Evolutionary conservation across 768 basidiomycete genomes (phyloP).

Genomic region (Boletus pseudo-olivaceus): DNA sequence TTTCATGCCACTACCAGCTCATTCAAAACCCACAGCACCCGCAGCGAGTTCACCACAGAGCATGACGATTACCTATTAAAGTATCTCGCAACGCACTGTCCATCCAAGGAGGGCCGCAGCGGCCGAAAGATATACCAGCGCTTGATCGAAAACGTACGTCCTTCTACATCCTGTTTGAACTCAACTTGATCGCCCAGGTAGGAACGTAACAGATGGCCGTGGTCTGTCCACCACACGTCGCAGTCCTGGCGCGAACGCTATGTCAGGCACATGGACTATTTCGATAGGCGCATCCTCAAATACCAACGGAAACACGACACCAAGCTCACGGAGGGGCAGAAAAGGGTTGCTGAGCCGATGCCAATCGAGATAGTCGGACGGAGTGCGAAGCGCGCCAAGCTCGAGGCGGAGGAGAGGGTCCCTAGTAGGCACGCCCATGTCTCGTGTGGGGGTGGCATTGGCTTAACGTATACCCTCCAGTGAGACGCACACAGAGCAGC

Average conservation of each 20-base stretch:
- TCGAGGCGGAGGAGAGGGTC: not conserved
- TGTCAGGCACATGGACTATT: slow-evolving; percentile 38
- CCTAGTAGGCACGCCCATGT: slow-evolving; percentile 4
- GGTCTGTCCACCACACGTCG: slow-evolving; percentile 51
- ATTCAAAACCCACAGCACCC: slow-evolving; percentile 10
- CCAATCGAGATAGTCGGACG: not conserved
- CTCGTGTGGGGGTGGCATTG: not conserved
- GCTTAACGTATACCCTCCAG: not conserved
- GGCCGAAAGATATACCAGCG: slow-evolving; percentile 45
- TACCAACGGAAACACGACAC: slow-evolving; percentile 35
- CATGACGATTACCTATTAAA: slow-evolving; percentile 44
- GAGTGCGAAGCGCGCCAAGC: slow-evolving; percentile 9
- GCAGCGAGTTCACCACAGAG: slow-evolving; percentile 31
- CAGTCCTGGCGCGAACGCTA: slow-evolving; percentile 68
- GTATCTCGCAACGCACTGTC: slow-evolving; percentile 50
- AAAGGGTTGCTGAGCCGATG: not conserved
- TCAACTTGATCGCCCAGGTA: slow-evolving; percentile 17
- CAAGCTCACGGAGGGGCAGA: not conserved
- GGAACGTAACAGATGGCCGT: slow-evolving; percentile 44
- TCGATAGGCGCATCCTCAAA: slow-evolving; percentile 40
- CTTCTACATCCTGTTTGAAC: not conserved
- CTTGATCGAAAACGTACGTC: slow-evolving; percentile 46
- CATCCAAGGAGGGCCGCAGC: slow-evolving; percentile 36
- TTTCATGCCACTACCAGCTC: not conserved
- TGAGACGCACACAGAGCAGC: not conserved